A percentile compares a stretch with the other conserved stretches of the same genome.
Evolutionary conservation across 768 basidiomycete genomes (phyloP).

Genomic region (Strobilomyces dryophilus): DNA sequence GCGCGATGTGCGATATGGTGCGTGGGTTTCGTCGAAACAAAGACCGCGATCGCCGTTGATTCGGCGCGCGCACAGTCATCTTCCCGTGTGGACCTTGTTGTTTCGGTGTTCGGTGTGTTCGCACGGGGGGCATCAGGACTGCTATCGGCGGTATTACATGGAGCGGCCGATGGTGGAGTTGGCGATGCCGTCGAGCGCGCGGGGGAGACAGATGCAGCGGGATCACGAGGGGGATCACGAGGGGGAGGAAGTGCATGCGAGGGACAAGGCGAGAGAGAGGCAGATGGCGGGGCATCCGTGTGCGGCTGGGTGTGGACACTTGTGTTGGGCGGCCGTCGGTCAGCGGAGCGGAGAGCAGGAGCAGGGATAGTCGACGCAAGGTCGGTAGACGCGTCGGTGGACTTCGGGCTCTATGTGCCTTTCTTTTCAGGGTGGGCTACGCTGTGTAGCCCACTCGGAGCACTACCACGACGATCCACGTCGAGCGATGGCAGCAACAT

Average conservation of each 20-base stretch:
- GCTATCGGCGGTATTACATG: conserved; percentile 67
- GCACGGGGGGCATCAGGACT: conserved; percentile 80
- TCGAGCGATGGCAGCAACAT: too few relatives aligned
- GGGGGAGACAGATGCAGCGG: conserved; percentile 24
- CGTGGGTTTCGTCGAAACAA: conserved; percentile 16
- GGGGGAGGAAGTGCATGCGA: conserved; percentile 7
- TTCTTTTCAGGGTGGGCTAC: too few relatives aligned
- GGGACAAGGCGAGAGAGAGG: conserved; percentile 5
- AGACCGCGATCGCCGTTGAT: too few relatives aligned
- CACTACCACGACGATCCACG: too few relatives aligned
- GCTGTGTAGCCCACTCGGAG: too few relatives aligned
- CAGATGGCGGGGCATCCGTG: conserved; percentile 53
- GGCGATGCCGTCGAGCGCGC: conserved; percentile 2
- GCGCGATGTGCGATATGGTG: conserved; percentile 72
- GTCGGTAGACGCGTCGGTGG: too few relatives aligned
- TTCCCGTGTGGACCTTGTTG: conserved; percentile 67
- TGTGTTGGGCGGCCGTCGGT: conserved; percentile 60
- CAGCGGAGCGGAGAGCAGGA: conserved; percentile 1
- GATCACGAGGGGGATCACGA: conserved; percentile 14
- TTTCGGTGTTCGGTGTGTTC: conserved; percentile 74
- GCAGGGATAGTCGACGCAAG: background rate
- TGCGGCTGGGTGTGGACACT: conserved; percentile 80
- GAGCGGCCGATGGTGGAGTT: conserved; percentile 53
- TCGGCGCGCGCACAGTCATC: conserved; percentile 44
- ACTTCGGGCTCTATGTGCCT: too few relatives aligned